Base-by-base conservation (phyloP, 495 filamentous ascomycete species). In the Neurospora sp. region DNA sequence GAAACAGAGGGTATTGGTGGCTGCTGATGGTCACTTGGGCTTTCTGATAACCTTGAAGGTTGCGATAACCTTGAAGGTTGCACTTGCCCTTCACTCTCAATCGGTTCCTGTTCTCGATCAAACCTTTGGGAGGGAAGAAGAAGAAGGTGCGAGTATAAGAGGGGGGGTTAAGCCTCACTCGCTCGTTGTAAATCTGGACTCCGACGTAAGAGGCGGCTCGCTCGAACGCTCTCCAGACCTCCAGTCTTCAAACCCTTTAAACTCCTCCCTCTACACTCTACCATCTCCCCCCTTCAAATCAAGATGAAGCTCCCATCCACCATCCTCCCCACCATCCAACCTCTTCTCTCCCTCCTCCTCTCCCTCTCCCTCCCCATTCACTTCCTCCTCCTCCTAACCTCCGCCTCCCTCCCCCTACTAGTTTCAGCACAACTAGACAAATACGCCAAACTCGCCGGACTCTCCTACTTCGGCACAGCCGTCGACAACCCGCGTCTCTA, bases 381-480 rank as follows among this genome's bases (percentile, higher is more conserved):
- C 10, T 16, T 35, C 31, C 8, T 69, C 37, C 3, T 40, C 20
- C 23, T 46, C 9, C 9, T 46, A 23, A 6, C 38, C n/a, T 0
- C 20, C 42, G 3, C 1, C 42, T 11, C 16, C 39, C 73, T 16
- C 46, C 73, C 8, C 18, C 40, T 31, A 23, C 41, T 39, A 27
- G 74, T 46, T 0, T 14, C 38, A 18, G 62, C 78, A 12, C 80
- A 82, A 42, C 79, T 89, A 4, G 78, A 90, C 69, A 80, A 83
- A 11, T 83, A 86, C 39, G 86, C 85, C 49, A 83, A 85, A 35
- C 85, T 85, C 1, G 83, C 83, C 38, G 85, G 87, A 39, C 79
- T 84, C 60, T 27, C 79, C 8, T 90, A 89, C 78, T 89, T 90
- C 74, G 89, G 89, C 42, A 85, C 86, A 9, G 88, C 87, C 0